Conservation (phyloP, 768 basidiomycete species). For the Termitomyces sp. region DNA sequence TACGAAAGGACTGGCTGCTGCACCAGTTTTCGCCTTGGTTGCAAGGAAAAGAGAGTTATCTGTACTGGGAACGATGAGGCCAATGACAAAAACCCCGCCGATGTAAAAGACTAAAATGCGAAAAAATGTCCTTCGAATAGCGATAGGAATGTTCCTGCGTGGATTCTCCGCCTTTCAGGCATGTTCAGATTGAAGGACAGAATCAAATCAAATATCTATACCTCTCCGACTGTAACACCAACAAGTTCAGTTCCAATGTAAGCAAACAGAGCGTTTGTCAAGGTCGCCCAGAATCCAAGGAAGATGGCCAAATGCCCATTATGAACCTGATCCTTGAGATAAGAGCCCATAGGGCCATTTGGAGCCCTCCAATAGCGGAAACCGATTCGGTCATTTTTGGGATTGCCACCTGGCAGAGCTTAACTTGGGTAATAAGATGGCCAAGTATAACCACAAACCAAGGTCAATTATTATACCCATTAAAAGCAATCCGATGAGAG, state of each 20-base stretch:
- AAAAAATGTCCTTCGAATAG: constrained; percentile 61
- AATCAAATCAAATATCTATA: constrained; percentile 7
- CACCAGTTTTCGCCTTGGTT: constrained; percentile 40
- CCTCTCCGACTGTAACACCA: constrained; percentile 57
- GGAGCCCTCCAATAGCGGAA: constrained; percentile 45
- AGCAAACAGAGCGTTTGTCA: constrained; percentile 70
- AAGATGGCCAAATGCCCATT: constrained; percentile 47
- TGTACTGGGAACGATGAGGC: constrained; percentile 62
- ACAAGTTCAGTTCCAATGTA: constrained; percentile 75
- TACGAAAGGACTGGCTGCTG: constrained; percentile 63
- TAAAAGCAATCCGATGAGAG: constrained; percentile 45
- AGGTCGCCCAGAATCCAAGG: constrained; percentile 66
- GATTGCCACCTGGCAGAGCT: constrained; percentile 37
- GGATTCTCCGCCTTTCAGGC: constrained; percentile 57
- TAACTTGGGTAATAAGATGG: not conserved
- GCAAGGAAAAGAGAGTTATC: constrained; percentile 41
- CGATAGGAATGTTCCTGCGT: constrained; percentile 65
- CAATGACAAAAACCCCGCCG: constrained; percentile 66
- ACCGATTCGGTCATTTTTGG: constrained; percentile 39
- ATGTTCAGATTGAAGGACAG: not conserved
- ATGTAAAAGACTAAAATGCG: constrained; percentile 59
- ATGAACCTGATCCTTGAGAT: constrained; percentile 43
- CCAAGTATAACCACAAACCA: constrained; percentile 30
- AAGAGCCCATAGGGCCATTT: constrained; percentile 53
- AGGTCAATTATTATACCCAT: constrained; percentile 65